Base-by-base conservation (phyloP, 306 rosid species). In the Glycine tomentella region DNA sequence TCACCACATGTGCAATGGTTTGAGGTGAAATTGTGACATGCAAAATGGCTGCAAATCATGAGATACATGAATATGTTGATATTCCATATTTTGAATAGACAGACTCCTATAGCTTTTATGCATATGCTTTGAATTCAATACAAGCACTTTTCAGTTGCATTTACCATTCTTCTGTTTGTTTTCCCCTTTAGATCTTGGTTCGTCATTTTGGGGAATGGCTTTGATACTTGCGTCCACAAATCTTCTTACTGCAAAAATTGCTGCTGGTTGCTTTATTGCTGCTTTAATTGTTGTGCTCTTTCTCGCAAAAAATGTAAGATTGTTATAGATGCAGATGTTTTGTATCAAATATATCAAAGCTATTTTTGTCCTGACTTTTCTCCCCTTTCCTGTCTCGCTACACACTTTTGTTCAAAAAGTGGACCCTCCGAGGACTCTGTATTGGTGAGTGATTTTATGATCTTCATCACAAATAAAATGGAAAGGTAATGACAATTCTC, bases 341-440 rank as follows among this genome's bases (percentile, higher is more conserved):
- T 62, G 20, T 42, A 70, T 36, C 34, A 53, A 55, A 64, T 83
- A 67, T 38, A 44, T 61, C 67, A 20, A 57, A 58, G 51, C 61
- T 50, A 36, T 56, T 69, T 72, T 25, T 44, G 13, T 14, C 20
- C 75, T 86, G 80, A 87, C 82, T 55, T 87, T 64, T 40, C 7
- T 64, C 68, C 67, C 12, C 9, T 80, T 82, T 76, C n/a, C 17
- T 81, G 61, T 48, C 82, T 69, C 63, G 77, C 81, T 46, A 59
- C 70, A 4, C 17, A 36, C 31, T 55, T 48, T 81, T 79, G 31
- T 72, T 63, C 8, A 31, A 67, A 81, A 87, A 91, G 99, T 95
- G 99, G 99, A 95, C 99, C 50, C 97, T 95, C 79, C 92, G 99
- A 67, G 97, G 97, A 82, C 97, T 95, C 67, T 95, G 97, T 76